These are phyloP conservation scores for Vigna radiata DNA, from an alignment of 306 rosid genomes.

Conservation along the genomic window DNA sequence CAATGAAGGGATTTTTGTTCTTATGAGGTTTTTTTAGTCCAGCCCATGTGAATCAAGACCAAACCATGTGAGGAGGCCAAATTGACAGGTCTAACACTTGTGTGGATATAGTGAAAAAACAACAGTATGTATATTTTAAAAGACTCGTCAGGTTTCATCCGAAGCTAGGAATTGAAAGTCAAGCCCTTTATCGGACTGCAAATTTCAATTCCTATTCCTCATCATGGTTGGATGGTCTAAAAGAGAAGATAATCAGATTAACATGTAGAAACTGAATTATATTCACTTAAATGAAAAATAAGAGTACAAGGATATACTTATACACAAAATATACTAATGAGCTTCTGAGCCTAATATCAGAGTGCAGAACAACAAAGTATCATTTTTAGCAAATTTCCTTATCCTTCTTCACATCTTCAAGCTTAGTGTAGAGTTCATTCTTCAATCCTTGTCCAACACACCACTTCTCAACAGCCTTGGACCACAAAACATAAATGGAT, in stretches of 20 bases:
- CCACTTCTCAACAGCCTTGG: not conserved
- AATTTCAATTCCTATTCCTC: slow-evolving; percentile 32
- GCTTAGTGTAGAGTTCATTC: not conserved
- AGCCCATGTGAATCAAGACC: no score
- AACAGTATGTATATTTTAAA: slow-evolving; percentile 16
- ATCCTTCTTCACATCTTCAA: not conserved
- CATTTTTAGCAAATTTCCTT: not conserved
- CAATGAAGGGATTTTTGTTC: no score
- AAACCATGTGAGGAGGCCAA: no score
- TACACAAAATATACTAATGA: not conserved
- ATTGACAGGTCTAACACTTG: no score
- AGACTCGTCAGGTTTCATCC: not conserved
- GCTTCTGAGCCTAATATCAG: not conserved
- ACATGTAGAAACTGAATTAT: no score
- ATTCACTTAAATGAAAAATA: not conserved
- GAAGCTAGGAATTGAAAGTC: slow-evolving; percentile 1
- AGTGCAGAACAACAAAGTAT: not conserved
- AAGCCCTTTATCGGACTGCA: slow-evolving; percentile 12
- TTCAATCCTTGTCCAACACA: not conserved
- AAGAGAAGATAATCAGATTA: slow-evolving; percentile 15
- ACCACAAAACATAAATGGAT: not conserved
- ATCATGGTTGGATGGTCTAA: not conserved
- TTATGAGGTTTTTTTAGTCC: no score
- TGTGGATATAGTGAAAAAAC: slow-evolving; percentile 18
- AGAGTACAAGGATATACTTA: not conserved